These are phyloP conservation scores for Pistacia integerrima DNA, from an alignment of 345 rosid genomes.

Conservation along the genomic window DNA sequence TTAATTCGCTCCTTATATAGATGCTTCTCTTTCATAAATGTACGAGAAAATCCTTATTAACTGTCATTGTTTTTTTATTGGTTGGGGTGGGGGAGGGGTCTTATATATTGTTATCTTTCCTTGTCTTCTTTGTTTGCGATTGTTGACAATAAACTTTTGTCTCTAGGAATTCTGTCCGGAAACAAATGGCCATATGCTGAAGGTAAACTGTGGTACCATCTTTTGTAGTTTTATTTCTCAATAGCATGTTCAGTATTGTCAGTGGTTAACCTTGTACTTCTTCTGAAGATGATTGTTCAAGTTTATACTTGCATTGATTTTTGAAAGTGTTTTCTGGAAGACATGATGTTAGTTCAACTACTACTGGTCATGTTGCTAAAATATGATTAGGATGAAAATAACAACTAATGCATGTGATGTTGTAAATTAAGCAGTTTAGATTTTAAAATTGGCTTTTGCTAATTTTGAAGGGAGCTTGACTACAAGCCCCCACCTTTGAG, in stretches of 20 bases:
- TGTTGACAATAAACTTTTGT: slow-evolving; percentile 23
- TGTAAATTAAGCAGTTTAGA: not conserved
- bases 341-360: not conserved
- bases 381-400: not conserved
- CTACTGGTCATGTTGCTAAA: not conserved
- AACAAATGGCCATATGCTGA: slow-evolving; percentile 52
- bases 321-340: not conserved
- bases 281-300: no score
- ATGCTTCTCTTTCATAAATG: slow-evolving; percentile 1
- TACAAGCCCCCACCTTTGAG: not conserved
- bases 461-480: not conserved
- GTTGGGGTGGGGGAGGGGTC: not conserved
- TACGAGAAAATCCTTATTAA: not conserved
- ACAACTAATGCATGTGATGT: not conserved
- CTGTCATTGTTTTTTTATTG: not conserved
- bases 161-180: slow-evolving; percentile 62
- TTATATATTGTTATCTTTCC: slow-evolving; percentile 8
- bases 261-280: no score
- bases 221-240: not conserved
- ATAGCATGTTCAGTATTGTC: not conserved
- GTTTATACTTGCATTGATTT: not conserved
- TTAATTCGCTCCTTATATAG: not conserved
- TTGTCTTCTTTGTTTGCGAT: slow-evolving; percentile 14
- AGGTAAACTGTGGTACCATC: slow-evolving; percentile 46
- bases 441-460: not conserved